A percentile compares a stretch with the other conserved stretches of the same genome.
phyloP scores from a whole-genome alignment of 305 asterid genomes.

The Fraxinus sp. region DNA sequence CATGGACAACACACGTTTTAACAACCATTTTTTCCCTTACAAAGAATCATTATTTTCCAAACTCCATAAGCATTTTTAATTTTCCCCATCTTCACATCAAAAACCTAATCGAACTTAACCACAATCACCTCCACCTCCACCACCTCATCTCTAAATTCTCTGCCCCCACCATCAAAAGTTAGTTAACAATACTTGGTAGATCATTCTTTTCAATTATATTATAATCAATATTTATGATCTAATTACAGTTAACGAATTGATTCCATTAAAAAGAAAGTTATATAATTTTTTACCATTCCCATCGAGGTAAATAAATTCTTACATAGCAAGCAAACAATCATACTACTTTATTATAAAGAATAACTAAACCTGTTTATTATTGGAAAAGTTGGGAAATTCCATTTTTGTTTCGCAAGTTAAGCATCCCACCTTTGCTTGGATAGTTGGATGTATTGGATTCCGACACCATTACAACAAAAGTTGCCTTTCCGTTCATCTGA shows the following conservation, averaged over 20 bases:
- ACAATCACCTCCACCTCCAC: too few relatives aligned
- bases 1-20: not conserved
- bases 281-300: not conserved
- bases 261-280: not conserved
- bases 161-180: not conserved
- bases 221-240: not conserved
- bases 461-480: conserved; percentile 17
- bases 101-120: not conserved
- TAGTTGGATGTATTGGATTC: conserved; percentile 9
- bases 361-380: not conserved
- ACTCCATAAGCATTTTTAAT: not conserved
- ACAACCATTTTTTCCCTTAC: not conserved
- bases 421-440: conserved; percentile 25
- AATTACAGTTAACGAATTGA: not conserved
- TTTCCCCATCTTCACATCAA: not conserved
- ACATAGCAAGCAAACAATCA: not conserved
- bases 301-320: not conserved
- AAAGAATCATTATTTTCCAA: not conserved
- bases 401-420: conserved; percentile 19
- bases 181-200: not conserved
- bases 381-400: conserved; percentile 9
- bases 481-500: not conserved
- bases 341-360: not conserved
- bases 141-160: not conserved
- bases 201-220: too few relatives aligned